Conservation (phyloP, 2,329 filamentous ascomycete species). For the Domatiomyces globalis region DNA sequence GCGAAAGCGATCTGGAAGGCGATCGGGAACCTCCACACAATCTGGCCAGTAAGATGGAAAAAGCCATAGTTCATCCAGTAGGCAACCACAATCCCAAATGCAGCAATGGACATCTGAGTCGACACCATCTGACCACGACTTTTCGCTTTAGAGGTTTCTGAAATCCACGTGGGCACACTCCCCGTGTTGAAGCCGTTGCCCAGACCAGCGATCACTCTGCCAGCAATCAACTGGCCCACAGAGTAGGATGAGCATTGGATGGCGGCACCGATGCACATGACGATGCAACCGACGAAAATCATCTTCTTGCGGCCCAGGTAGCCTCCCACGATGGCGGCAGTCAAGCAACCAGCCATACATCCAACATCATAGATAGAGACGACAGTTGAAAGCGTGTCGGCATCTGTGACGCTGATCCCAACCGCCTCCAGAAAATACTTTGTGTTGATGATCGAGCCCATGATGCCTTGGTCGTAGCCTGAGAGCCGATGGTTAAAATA, state of each 20-base stretch:
- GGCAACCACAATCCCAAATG: constrained; percentile 35
- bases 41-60: constrained; percentile 29
- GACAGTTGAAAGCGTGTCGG: constrained; percentile 22
- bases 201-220: constrained; percentile 33
- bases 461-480: constrained; percentile 19
- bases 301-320: constrained; percentile 37
- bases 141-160: constrained; percentile 33
- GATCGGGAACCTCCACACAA: constrained; percentile 32
- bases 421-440: constrained; percentile 14
- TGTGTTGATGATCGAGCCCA: constrained; percentile 16
- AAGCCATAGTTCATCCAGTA: constrained; percentile 43
- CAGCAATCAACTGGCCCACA: constrained; percentile 37
- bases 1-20: constrained; percentile 39
- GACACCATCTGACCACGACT: constrained; percentile 34
- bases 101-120: constrained; percentile 37
- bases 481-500: not conserved
- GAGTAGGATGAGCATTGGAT: constrained; percentile 34
- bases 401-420: constrained; percentile 9
- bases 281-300: constrained; percentile 34
- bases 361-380: constrained; percentile 46
- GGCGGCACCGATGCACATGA: constrained; percentile 37
- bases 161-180: constrained; percentile 37
- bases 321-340: constrained; percentile 40
- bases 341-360: constrained; percentile 45
- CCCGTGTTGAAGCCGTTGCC: constrained; percentile 41